Conservation (phyloP, 78 protist species). For the Thecamonas trahens region DNA sequence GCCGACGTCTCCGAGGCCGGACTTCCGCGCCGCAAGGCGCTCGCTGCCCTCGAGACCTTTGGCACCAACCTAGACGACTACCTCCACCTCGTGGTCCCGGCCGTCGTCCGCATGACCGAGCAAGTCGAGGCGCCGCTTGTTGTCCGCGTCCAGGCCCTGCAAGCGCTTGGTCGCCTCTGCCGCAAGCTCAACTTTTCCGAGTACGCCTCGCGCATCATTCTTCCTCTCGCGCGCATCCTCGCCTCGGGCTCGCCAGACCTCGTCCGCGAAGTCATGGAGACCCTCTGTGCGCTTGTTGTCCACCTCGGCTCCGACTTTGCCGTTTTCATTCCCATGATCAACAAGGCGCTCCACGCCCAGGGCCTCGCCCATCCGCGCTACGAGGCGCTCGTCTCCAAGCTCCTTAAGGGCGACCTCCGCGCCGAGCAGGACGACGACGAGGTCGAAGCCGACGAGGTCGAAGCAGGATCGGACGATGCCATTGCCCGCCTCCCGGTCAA, state of each 20-base stretch:
- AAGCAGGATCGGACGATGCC: background rate
- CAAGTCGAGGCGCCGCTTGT: background rate
- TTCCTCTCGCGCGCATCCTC: constrained; percentile 75
- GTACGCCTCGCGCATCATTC: constrained; percentile 73
- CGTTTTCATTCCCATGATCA: constrained; percentile 75
- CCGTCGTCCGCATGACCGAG: constrained; percentile 65
- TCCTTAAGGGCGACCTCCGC: constrained; percentile 15
- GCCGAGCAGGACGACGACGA: background rate
- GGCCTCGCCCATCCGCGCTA: constrained; percentile 31
- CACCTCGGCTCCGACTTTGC: constrained; percentile 73
- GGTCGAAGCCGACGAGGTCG: no score
- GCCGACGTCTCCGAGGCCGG: constrained; percentile 14
- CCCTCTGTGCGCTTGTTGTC: constrained; percentile 58
- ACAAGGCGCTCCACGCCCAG: constrained; percentile 36
- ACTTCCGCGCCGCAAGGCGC: constrained; percentile 7
- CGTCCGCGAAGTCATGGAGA: constrained; percentile 32
- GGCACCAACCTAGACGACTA: constrained; percentile 83
- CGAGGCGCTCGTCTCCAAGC: constrained; percentile 30
- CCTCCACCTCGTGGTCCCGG: constrained; percentile 84
- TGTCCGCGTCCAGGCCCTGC: constrained; percentile 20
- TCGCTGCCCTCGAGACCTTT: constrained; percentile 70
- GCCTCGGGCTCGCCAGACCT: constrained; percentile 26
- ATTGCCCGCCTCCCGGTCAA: constrained; percentile 38
- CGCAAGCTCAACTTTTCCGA: constrained; percentile 62
- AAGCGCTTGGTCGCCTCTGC: constrained; percentile 58